Percentiles rank a stretch among this genome's conserved stretches.
phyloP scores from a whole-genome alignment of 345 rosid genomes.

The Leavenworthia alabamica region DNA sequence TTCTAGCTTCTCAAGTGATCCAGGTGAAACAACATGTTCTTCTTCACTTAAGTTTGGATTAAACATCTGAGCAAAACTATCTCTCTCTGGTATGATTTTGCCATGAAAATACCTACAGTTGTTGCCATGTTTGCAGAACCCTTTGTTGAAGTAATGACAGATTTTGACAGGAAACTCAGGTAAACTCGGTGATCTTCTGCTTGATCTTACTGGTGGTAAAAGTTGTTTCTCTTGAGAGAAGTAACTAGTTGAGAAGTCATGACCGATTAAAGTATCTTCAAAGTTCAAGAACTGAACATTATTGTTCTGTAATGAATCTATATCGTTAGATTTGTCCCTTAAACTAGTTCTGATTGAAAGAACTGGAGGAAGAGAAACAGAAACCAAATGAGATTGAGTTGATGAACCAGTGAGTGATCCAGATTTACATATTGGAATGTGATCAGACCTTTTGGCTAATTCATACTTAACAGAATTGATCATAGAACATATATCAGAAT shows the following conservation, averaged over 20 bases:
- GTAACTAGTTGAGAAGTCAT: constrained; percentile 44
- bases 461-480: constrained; percentile 58
- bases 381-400: not conserved
- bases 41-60: constrained; percentile 39
- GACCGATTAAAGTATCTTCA: constrained; percentile 18
- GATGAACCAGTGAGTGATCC: not conserved
- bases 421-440: not conserved
- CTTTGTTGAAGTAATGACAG: constrained; percentile 86
- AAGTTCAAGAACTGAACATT: constrained; percentile 41
- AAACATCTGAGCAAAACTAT: constrained; percentile 47
- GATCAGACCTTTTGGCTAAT: constrained; percentile 38
- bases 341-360: constrained; percentile 32
- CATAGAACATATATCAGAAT: constrained; percentile 46
- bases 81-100: constrained; percentile 35
- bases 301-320: constrained; percentile 32
- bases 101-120: constrained; percentile 80
- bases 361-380: constrained; percentile 7
- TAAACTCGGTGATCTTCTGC: constrained; percentile 70
- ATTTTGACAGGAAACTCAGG: constrained; percentile 74
- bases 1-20: constrained; percentile 75
- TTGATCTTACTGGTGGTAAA: constrained; percentile 41
- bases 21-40: constrained; percentile 49
- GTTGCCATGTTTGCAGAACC: constrained; percentile 80
- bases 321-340: constrained; percentile 46
- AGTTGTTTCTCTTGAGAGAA: constrained; percentile 37